Conservation (phyloP, 2,329 filamentous ascomycete species). For the Colletotrichum karsti region DNA sequence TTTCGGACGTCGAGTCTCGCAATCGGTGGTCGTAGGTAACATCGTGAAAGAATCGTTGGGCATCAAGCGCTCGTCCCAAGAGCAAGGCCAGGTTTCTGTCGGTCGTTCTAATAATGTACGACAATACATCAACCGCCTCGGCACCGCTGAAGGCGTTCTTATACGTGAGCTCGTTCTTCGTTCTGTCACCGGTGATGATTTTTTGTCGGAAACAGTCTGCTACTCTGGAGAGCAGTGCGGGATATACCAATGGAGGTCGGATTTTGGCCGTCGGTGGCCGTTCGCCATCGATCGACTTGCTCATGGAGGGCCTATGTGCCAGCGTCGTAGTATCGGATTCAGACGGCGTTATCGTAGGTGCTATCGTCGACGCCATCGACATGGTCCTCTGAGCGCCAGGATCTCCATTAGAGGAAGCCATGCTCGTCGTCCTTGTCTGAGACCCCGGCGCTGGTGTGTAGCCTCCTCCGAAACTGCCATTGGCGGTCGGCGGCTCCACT, state of each 20-base stretch:
- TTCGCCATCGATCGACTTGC: slow-evolving; percentile 63
- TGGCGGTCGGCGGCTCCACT: slow-evolving; percentile 47
- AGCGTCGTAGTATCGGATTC: slow-evolving; percentile 59
- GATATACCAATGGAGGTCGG: slow-evolving; percentile 88
- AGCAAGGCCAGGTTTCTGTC: slow-evolving; percentile 94
- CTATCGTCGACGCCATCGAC: slow-evolving; percentile 91
- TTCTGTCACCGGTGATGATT: slow-evolving; percentile 85
- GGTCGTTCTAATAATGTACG: slow-evolving; percentile 96
- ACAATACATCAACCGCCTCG: slow-evolving; percentile 94
- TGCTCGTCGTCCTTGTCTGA: slow-evolving; percentile 68
- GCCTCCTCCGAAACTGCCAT: slow-evolving; percentile 46
- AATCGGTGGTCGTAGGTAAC: slow-evolving; percentile 97
- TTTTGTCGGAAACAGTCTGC: slow-evolving; percentile 92
- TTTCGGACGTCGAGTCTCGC: slow-evolving; percentile 91
- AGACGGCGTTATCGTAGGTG: slow-evolving; percentile 73
- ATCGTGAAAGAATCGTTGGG: slow-evolving; percentile 99
- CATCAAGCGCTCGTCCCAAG: slow-evolving; percentile 89
- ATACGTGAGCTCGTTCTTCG: slow-evolving; percentile 97
- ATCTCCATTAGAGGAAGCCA: slow-evolving; percentile 62
- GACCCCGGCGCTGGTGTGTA: slow-evolving; percentile 58
- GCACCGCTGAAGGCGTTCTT: slow-evolving; percentile 96
- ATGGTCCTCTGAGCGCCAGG: slow-evolving; percentile 72
- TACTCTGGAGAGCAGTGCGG: slow-evolving; percentile 91
- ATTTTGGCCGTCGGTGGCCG: slow-evolving; percentile 68
- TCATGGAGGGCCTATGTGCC: slow-evolving; percentile 65